Base-by-base conservation (phyloP, 1,139 yeast species). In the Dujonia santamariae region DNA sequence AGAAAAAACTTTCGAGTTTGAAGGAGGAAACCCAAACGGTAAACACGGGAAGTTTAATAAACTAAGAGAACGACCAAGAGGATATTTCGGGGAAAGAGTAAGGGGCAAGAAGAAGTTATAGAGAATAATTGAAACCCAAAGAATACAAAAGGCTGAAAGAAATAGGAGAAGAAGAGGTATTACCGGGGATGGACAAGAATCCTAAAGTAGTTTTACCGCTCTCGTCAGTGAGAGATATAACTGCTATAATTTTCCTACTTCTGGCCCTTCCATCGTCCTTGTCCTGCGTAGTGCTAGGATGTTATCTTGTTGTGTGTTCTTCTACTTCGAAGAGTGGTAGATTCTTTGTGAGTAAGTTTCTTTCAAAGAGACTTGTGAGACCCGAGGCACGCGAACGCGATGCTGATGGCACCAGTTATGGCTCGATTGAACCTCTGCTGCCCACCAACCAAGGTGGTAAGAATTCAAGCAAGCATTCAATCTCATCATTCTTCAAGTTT, bases 291-390 rank as follows among this genome's bases (percentile, higher is more conserved):
- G 50, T 69, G 4, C 52, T 75, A 34, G 35, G 61, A 0, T 34
- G 62, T 3, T 74, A 71, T 40, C 60, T 70, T 9, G 47, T 67
- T 15, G 54, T 70, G 32, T 75, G 75, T 3, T 59, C 68, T 4
- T 61, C 67, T 23, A 63, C 65, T 29, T 56, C 64, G 25, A 51
- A 66, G 32, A 65, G 74, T 14, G 74, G 76, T 8, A 62, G 64
- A 34, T 48, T 67, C 20, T 45, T 72, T 18, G 25, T 26, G 26
- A 33, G 23, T 34, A 32, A 22, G 26, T 34, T 19, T 17, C 29
- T 33, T 34, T 36, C 41, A 40, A 28, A 35, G 38, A 33, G 35
- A 37, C 36, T 38, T 46, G 4, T 47, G 46, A 28, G 42, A 43
- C n/a, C n/a, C n/a, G 30, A 9, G 34, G 23, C 23, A 24, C 26